Percentiles rank a stretch among this genome's conserved stretches.
Conservation (phyloP, 345 rosid species). For the Syzygium aromaticum region DNA sequence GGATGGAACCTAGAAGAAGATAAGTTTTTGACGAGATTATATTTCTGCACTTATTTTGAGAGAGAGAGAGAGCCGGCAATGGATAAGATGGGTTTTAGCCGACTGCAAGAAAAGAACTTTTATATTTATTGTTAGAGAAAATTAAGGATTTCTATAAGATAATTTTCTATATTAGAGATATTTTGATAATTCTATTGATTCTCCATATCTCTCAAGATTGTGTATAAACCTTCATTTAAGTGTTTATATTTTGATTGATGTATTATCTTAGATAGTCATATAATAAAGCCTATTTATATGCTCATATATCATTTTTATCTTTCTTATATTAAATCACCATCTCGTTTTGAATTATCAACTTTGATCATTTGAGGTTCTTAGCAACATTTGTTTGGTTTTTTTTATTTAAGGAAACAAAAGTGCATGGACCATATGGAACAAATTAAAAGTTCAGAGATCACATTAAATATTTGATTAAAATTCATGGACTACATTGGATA, state of each 20-base stretch:
- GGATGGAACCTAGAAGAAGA: background rate
- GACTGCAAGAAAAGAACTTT: background rate
- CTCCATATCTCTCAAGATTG: rapidly evolving
- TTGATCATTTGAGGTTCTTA: background rate
- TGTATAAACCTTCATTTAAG: background rate
- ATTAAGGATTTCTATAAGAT: background rate
- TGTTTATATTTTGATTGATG: background rate
- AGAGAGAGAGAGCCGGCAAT: background rate
- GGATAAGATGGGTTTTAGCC: background rate
- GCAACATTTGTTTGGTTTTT: background rate
- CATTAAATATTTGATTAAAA: no score
- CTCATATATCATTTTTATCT: background rate
- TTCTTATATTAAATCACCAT: background rate
- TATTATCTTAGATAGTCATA: background rate
- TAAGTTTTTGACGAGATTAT: background rate
- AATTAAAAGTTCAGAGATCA: no score
- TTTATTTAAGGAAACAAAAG: background rate
- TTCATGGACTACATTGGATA: no score
- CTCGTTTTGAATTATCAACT: background rate
- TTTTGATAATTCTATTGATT: background rate
- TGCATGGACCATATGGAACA: no score
- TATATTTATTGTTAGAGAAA: background rate
- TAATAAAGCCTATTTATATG: no score
- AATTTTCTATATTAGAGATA: background rate
- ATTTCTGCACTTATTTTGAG: background rate